Evolutionary conservation across 768 basidiomycete genomes (phyloP).

Genomic region (Russula virescens): DNA sequence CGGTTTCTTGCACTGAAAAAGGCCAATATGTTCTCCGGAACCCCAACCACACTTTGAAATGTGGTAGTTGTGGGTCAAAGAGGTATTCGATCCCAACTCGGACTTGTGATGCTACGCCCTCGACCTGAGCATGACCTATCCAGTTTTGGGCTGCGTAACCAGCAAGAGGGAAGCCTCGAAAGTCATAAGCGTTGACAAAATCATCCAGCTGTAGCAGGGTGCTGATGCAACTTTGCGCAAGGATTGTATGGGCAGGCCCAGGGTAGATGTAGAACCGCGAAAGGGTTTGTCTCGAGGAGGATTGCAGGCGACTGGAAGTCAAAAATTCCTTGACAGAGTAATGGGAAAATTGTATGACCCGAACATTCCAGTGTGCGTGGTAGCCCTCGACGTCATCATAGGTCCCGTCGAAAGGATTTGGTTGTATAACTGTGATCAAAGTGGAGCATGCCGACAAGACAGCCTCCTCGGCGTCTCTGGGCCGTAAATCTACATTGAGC

Average conservation of each 20-base stretch:
- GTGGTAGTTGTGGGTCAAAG: no score
- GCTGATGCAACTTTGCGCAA: constrained; percentile 5
- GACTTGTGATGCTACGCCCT: background rate
- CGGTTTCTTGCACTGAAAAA: no score
- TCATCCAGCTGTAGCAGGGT: background rate
- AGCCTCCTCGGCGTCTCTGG: background rate
- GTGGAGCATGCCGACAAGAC: background rate
- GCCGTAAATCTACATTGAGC: background rate
- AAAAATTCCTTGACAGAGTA: constrained; percentile 7
- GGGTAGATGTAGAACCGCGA: background rate
- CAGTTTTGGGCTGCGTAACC: background rate
- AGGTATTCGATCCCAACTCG: no score
- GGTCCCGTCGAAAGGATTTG: no score
- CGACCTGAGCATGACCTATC: background rate
- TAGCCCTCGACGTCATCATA: no score
- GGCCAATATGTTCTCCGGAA: background rate
- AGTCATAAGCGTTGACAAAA: no score
- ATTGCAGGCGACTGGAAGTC: constrained; percentile 1
- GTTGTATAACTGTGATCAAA: background rate
- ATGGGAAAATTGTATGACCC: constrained; percentile 6
- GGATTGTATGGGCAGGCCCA: background rate
- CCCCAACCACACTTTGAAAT: no score
- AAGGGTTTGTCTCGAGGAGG: background rate
- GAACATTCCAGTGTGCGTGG: background rate
- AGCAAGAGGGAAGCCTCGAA: background rate